Percentiles rank a stretch among this genome's conserved stretches.
phyloP scores from a whole-genome alignment of 768 basidiomycete genomes.

The Rhizopogon vesiculosus region DNA sequence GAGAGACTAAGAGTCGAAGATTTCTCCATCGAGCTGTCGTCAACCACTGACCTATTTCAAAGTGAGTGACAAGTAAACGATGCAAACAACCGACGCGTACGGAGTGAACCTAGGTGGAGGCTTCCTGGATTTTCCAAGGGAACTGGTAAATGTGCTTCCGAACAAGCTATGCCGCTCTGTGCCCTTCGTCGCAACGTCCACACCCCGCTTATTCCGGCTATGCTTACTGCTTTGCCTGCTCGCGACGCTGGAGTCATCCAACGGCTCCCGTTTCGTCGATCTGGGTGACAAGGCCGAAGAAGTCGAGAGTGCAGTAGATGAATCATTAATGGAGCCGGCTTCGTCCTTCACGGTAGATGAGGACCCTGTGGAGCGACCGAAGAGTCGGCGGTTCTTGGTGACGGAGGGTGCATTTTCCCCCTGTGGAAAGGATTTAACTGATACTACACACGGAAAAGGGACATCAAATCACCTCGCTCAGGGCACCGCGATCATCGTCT shows the following conservation, averaged over 20 bases:
- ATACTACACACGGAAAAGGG: constrained; percentile 2
- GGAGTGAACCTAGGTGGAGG: constrained; percentile 71
- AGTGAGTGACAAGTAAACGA: background rate
- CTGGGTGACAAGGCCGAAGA: constrained; percentile 15
- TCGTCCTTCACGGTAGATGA: constrained; percentile 23
- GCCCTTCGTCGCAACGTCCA: constrained; percentile 40
- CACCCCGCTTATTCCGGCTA: constrained; percentile 44
- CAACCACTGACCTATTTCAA: constrained; percentile 23
- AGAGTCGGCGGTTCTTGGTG: constrained; percentile 48
- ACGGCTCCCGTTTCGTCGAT: constrained; percentile 13
- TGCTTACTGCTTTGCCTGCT: constrained; percentile 22
- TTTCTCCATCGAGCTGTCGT: constrained; percentile 38
- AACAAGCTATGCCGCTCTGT: constrained; percentile 80
- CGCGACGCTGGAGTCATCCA: constrained; percentile 18
- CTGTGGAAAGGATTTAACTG: constrained; percentile 26
- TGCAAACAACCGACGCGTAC: constrained; percentile 39
- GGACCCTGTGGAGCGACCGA: constrained; percentile 52
- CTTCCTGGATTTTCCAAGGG: constrained; percentile 68
- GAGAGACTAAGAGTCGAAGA: constrained; percentile 44
- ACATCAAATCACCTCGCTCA: constrained; percentile 61
- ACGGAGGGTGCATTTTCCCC: constrained; percentile 40
- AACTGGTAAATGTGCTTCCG: constrained; percentile 56
- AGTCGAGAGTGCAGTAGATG: constrained; percentile 21
- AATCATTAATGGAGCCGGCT: constrained; percentile 20
- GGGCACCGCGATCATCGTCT: constrained; percentile 50